A percentile compares a stretch with the other conserved stretches of the same genome.
These are phyloP conservation scores for Globisporangium nagaii DNA, from an alignment of 352 stramenopile species.

Conservation along the genomic window DNA sequence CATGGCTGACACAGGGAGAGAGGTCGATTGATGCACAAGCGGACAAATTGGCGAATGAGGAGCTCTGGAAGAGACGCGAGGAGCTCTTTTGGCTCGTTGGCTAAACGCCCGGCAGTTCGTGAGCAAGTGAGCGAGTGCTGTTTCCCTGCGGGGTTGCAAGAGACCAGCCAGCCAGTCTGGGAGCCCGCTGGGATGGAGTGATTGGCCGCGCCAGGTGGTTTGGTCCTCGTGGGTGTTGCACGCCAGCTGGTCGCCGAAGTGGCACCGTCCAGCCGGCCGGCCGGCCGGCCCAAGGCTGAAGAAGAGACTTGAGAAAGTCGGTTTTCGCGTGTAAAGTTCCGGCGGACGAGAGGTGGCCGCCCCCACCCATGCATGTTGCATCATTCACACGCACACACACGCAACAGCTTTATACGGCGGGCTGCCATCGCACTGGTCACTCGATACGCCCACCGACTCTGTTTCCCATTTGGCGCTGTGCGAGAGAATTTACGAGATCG, in stretches of 20 bases:
- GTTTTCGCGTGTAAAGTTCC: conserved; percentile 3
- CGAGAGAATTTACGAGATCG: too few relatives aligned
- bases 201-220: conserved; percentile 5
- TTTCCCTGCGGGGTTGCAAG: neutral
- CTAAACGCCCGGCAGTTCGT: too few relatives aligned
- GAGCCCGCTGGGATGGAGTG: too few relatives aligned
- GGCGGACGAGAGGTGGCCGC: neutral
- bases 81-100: neutral
- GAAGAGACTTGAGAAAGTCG: conserved; percentile 4
- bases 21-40: neutral
- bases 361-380: neutral
- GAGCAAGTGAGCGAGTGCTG: neutral
- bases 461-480: too few relatives aligned
- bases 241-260: neutral
- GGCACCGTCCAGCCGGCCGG: too few relatives aligned
- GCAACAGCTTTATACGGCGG: too few relatives aligned
- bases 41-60: conserved; percentile 8
- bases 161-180: neutral
- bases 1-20: neutral
- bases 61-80: neutral
- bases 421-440: too few relatives aligned
- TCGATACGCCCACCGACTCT: too few relatives aligned
- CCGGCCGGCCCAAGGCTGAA: too few relatives aligned
- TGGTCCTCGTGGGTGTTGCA: neutral
- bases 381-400: too few relatives aligned